Percentiles rank a stretch among this genome's conserved stretches.
phyloP scores from a whole-genome alignment of 2,329 filamentous ascomycete genomes.

The Grosmannia penicillata region DNA sequence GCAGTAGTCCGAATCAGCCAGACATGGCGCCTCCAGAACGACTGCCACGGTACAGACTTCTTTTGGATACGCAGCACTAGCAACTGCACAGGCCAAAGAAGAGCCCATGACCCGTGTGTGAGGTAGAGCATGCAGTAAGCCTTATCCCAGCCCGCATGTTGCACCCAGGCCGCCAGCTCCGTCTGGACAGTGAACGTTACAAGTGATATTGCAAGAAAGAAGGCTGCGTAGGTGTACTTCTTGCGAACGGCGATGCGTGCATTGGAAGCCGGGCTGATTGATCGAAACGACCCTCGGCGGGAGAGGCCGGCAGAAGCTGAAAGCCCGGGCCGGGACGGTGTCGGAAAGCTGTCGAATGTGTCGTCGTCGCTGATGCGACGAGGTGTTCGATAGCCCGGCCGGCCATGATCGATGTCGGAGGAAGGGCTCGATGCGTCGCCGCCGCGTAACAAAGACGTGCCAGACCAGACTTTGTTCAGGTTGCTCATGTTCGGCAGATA shows the following conservation, averaged over 20 bases:
- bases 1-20: constrained; percentile 37
- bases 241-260: constrained; percentile 51
- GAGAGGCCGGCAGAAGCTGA: constrained; percentile 13
- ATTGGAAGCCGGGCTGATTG: constrained; percentile 55
- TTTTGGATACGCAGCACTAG: constrained; percentile 67
- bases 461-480: too few species aligned
- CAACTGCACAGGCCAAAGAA: constrained; percentile 80
- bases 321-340: too few species aligned
- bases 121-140: constrained; percentile 99
- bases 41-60: constrained; percentile 60
- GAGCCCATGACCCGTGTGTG: constrained; percentile 84
- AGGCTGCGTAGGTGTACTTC: constrained; percentile 75
- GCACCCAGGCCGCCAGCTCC: constrained; percentile 88
- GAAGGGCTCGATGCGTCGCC: background rate
- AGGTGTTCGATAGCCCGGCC: constrained; percentile 3
- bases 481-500: too few species aligned
- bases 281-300: constrained; percentile 57
- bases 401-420: constrained; percentile 4
- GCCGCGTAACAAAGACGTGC: constrained; percentile 1
- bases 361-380: constrained; percentile 1
- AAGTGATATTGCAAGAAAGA: constrained; percentile 72
- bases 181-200: constrained; percentile 88
- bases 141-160: constrained; percentile 90
- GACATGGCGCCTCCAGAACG: constrained; percentile 62
- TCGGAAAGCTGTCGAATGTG: background rate